Evolutionary conservation across 2,329 filamentous ascomycete species (phyloP).

Genomic region (Blastomyces percursus): DNA sequence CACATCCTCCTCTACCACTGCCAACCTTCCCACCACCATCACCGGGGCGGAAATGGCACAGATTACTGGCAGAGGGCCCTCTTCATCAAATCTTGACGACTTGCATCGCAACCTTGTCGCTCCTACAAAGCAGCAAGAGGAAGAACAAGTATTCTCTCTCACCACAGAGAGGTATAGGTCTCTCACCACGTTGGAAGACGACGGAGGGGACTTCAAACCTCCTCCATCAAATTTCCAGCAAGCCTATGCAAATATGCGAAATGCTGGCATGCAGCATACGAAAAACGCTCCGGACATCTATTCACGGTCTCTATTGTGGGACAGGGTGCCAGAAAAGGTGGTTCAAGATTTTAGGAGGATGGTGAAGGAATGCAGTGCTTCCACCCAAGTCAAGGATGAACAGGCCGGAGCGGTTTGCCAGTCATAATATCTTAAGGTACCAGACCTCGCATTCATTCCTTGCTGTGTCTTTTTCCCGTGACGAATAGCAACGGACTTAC

Average conservation of each 20-base stretch:
- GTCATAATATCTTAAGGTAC: slow-evolving; percentile 1
- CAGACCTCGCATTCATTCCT: not conserved
- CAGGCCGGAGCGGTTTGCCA: slow-evolving; percentile 12
- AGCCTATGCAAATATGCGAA: slow-evolving; percentile 67
- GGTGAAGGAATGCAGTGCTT: slow-evolving; percentile 58
- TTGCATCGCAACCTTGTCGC: slow-evolving; percentile 59
- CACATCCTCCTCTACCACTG: slow-evolving; percentile 18
- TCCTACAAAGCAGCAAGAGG: slow-evolving; percentile 73
- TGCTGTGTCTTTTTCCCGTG: not conserved
- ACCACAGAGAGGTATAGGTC: slow-evolving; percentile 82
- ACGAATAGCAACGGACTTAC: not conserved
- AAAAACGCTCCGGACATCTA: slow-evolving; percentile 72
- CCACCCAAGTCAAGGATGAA: slow-evolving; percentile 26
- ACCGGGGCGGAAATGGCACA: slow-evolving; percentile 31
- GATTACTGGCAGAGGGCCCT: slow-evolving; percentile 22
- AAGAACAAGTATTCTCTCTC: slow-evolving; percentile 78
- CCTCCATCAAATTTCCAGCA: slow-evolving; percentile 41
- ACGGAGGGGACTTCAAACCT: slow-evolving; percentile 27
- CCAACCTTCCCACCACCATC: slow-evolving; percentile 25
- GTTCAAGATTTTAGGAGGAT: slow-evolving; percentile 87
- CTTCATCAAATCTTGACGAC: slow-evolving; percentile 44
- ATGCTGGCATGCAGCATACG: slow-evolving; percentile 52
- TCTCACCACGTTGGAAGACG: slow-evolving; percentile 58
- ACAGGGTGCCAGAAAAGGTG: slow-evolving; percentile 83
- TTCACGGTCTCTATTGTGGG: slow-evolving; percentile 84